These are phyloP conservation scores for Arxiozyma telluris DNA, from an alignment of 1,139 yeast species.

Conservation along the genomic window DNA sequence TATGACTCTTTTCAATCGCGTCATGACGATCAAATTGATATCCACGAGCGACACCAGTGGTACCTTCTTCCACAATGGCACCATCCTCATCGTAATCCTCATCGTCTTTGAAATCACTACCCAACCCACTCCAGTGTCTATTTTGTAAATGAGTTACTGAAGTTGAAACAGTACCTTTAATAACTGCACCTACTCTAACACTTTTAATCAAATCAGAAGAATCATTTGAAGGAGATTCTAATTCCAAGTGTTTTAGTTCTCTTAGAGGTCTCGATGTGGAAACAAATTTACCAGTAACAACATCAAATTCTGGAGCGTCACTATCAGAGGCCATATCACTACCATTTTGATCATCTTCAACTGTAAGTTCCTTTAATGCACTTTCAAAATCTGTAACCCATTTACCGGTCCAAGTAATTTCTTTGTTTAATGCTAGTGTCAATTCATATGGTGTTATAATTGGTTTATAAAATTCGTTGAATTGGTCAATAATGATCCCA, in stretches of 20 bases:
- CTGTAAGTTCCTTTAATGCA: conserved; percentile 29
- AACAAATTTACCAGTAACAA: conserved; percentile 73
- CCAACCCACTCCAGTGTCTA: conserved; percentile 83
- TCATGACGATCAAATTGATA: conserved; percentile 35
- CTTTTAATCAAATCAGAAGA: conserved; percentile 45
- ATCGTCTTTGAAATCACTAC: conserved; percentile 60
- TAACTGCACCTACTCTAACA: conserved; percentile 39
- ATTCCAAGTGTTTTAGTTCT: conserved; percentile 52
- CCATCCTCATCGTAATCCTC: conserved; percentile 45
- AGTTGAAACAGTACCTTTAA: conserved; percentile 77
- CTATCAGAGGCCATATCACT: conserved; percentile 3
- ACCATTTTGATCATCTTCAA: conserved; percentile 24
- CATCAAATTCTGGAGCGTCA: conserved; percentile 77
- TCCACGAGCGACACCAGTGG: conserved; percentile 83
- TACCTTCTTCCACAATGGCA: conserved; percentile 72
- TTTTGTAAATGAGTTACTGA: conserved; percentile 71
- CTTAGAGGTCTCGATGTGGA: conserved; percentile 68
- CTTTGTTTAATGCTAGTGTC: conserved; percentile 64
- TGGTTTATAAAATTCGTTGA: conserved; percentile 77
- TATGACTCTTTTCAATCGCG: conserved; percentile 5
- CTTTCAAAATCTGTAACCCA: conserved; percentile 77
- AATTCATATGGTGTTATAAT: conserved; percentile 91
- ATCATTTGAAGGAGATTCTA: conserved; percentile 34
- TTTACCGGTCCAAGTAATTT: conserved; percentile 80
- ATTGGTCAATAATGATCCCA: conserved; percentile 75